phyloP scores from a whole-genome alignment of 768 basidiomycete genomes.

The Hygrocybe coccinea region DNA sequence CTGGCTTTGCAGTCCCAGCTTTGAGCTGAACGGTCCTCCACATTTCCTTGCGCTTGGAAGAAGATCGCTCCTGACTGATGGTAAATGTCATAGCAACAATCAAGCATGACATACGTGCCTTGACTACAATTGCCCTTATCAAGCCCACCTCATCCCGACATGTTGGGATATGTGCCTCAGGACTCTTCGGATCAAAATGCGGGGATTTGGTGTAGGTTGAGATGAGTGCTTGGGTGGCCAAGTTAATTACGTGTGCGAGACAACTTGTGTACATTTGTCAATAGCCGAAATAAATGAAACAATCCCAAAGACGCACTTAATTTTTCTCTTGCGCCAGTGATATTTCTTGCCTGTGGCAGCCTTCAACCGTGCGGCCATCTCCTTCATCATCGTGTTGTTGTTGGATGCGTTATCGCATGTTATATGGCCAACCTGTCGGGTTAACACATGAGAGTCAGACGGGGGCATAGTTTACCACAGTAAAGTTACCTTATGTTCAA shows the following conservation, averaged over 20 bases:
- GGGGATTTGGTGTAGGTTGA: conserved; percentile 16
- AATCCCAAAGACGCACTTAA: conserved; percentile 6
- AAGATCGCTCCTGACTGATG: conserved; percentile 23
- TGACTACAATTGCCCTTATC: conserved; percentile 10
- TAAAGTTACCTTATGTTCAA: conserved; percentile 27
- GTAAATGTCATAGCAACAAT: not conserved
- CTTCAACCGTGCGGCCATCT: conserved; percentile 19
- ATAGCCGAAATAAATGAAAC: not conserved
- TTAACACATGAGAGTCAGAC: conserved; percentile 1
- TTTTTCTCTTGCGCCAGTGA: not conserved
- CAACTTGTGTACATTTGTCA: conserved; percentile 20
- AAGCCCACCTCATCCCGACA: conserved; percentile 22
- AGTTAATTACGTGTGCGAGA: conserved; percentile 30
- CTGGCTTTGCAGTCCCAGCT: not conserved
- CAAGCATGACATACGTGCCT: conserved; percentile 2
- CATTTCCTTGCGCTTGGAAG: conserved; percentile 20
- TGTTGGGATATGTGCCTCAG: conserved; percentile 14
- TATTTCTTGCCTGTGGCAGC: not conserved
- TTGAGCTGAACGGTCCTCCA: conserved; percentile 16
- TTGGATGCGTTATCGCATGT: conserved; percentile 38
- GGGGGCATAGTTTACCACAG: not conserved
- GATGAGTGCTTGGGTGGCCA: conserved; percentile 30
- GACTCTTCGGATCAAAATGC: conserved; percentile 11
- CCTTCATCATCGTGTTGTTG: conserved; percentile 32
- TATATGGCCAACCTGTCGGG: conserved; percentile 28